Base-by-base conservation (phyloP, 139 green algal genomes). In the Closterium sp. region DNA sequence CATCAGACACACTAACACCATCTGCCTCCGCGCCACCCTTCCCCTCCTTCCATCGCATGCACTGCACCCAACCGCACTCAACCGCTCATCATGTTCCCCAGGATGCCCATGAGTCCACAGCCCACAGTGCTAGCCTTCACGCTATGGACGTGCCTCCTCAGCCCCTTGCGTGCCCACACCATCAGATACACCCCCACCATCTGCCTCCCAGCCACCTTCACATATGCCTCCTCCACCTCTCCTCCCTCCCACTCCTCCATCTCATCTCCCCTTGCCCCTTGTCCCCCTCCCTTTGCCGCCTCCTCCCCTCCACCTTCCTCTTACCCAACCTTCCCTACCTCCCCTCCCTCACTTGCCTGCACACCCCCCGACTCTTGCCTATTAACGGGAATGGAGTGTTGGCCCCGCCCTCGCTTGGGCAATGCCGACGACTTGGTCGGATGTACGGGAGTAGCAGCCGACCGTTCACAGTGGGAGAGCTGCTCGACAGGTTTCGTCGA, bases 161-260 rank as follows among this genome's bases (percentile, higher is more conserved):
- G 86, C n/a, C 38, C 85, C 62, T 93, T 94, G 7, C 95, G 92
- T 9, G 97, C 97, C 97, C 97, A 99, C n/a, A 98, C 92, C n/a
- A 92, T 96, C 7, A 99, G 38, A 93, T 98, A 98, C 31, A 98
- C 89, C 2, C 97, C 97, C 24, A 99, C 97, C 95, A 99, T 94
- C 93, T 98, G 97, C 91, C 97, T 2, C 62, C 62, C 62, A 4
- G 62, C 62, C 62, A 79, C 86, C 17, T 38, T 38, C 86, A 34
- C 31, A 89, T 89, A 34, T 5, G 86, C 86, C 31, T 89, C 31
- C 62, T 79, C 62, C 62, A 79, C 62, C 62, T 79, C 62, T 13
- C 17, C 62, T 24, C 62, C 62, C 62, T 79, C 62, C 62, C 62
- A 22, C 62, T 79, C 62, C 62, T 79, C 62, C 17, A 27, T 24